phyloP scores from a whole-genome alignment of 352 stramenopile species.

The Phytophthora megakarya region DNA sequence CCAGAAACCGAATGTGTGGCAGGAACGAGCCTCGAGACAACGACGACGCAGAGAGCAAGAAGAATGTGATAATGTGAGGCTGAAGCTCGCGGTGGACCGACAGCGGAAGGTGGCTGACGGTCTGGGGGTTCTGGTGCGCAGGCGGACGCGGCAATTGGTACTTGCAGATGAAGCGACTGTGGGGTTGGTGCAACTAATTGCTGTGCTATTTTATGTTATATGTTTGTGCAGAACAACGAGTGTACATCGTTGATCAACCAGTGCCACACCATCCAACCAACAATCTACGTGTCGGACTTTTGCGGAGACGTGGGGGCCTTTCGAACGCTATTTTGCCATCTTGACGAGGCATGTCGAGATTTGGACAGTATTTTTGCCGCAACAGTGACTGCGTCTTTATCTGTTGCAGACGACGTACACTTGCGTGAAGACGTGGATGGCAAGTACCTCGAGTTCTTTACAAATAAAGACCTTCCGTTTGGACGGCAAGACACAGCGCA shows the following conservation, averaged over 20 bases:
- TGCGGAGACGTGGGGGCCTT: conserved; percentile 29
- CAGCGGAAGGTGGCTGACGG: conserved; percentile 46
- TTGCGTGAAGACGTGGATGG: conserved; percentile 29
- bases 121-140: conserved; percentile 37
- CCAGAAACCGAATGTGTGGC: conserved; percentile 24
- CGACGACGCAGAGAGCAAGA: conserved; percentile 9
- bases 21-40: conserved; percentile 29
- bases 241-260: conserved; percentile 28
- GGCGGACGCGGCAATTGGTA: conserved; percentile 28
- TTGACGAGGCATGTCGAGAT: conserved; percentile 27
- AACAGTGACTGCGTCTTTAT: not conserved
- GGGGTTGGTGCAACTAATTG: not conserved
- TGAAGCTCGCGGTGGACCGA: conserved; percentile 44
- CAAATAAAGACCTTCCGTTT: conserved; percentile 44
- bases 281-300: conserved; percentile 25
- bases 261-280: conserved; percentile 11
- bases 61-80: conserved; percentile 38
- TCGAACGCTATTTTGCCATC: conserved; percentile 17
- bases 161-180: not conserved
- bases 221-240: conserved; percentile 22
- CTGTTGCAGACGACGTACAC: conserved; percentile 9
- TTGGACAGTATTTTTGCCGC: conserved; percentile 22
- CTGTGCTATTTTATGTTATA: not conserved
- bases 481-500: conserved; percentile 35
- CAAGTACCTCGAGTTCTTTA: conserved; percentile 39